Percentiles rank a stretch among this genome's conserved stretches.
Conservation (phyloP, 495 filamentous ascomycete genomes). For the Penicillium silybi region DNA sequence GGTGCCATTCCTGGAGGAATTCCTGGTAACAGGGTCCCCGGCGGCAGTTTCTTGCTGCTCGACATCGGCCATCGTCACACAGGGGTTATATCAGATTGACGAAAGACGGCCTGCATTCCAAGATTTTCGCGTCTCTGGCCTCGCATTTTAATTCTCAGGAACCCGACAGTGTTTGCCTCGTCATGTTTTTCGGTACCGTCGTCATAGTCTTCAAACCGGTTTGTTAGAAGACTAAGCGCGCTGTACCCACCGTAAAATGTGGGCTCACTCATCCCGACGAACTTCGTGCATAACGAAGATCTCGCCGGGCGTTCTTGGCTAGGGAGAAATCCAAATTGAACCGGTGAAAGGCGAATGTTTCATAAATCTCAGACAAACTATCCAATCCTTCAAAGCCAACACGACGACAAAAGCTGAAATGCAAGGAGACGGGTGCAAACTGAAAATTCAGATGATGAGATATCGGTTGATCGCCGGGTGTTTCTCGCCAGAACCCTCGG, state of each 20-base stretch:
- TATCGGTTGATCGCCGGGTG: neutral
- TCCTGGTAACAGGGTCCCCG: neutral
- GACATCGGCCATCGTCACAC: neutral
- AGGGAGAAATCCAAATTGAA: neutral
- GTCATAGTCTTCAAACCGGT: slow-evolving; percentile 1
- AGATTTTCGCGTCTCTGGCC: neutral
- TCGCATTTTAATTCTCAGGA: neutral
- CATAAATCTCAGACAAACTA: neutral
- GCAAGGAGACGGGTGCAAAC: neutral
- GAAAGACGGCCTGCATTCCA: neutral
- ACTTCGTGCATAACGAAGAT: neutral
- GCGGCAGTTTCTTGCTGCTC: neutral
- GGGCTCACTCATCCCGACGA: neutral
- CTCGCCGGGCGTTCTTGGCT: neutral
- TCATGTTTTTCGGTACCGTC: neutral
- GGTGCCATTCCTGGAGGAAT: neutral
- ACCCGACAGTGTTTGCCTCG: neutral
- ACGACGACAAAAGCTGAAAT: neutral
- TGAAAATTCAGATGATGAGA: neutral
- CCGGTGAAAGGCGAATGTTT: neutral
- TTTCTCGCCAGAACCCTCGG: neutral
- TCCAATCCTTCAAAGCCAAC: neutral
- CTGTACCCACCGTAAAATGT: neutral
- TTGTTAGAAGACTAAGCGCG: neutral
- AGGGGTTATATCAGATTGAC: neutral